Conservation (phyloP, 345 rosid species). For the Boechera divaricarpa region DNA sequence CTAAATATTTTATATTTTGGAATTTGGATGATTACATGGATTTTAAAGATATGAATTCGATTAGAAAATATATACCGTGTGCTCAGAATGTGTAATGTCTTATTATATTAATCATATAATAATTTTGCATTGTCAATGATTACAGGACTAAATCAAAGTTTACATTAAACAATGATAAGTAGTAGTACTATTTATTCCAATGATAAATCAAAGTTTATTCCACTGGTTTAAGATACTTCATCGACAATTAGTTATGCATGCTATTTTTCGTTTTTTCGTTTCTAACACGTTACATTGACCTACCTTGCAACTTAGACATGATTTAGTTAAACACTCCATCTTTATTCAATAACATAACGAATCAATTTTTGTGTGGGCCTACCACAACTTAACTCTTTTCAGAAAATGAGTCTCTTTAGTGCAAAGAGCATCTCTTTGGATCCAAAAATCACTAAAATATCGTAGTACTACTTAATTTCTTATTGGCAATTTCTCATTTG, state of each 20-base stretch:
- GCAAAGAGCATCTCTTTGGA: constrained; percentile 21
- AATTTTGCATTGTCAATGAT: background rate
- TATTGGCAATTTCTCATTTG: background rate
- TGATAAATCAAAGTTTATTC: too few species aligned
- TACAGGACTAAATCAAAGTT: background rate
- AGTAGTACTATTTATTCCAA: too few species aligned
- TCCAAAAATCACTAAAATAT: constrained; percentile 3
- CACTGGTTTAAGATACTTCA: background rate
- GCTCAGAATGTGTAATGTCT: background rate
- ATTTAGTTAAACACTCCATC: constrained; percentile 45
- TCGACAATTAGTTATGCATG: background rate
- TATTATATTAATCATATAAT: background rate
- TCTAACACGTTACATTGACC: constrained; percentile 28
- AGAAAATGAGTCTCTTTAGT: constrained; percentile 7
- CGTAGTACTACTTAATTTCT: background rate
- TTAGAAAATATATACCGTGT: background rate
- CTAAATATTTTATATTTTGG: background rate
- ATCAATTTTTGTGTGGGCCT: constrained; percentile 24
- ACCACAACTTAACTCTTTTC: constrained; percentile 19
- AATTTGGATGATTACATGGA: background rate
- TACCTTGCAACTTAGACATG: constrained; percentile 29
- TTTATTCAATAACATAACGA: constrained; percentile 26
- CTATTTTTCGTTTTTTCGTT: constrained; percentile 8
- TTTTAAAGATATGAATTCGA: background rate
- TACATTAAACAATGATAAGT: background rate